Conservation (phyloP, 192 early-diverging fungal species). For the Linnemannia exigua region DNA sequence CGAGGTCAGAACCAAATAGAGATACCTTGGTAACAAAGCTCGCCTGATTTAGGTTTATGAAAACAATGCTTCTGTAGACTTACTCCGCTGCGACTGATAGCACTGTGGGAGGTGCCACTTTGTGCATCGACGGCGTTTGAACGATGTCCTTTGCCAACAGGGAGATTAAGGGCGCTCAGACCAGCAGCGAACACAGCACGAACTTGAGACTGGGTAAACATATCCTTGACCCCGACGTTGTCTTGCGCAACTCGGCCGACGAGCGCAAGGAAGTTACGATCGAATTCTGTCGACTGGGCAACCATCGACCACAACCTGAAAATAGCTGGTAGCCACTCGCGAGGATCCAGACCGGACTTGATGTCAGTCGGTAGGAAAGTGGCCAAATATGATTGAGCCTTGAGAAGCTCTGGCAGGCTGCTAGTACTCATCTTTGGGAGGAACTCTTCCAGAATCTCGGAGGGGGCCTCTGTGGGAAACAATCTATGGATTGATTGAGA, state of each 20-base stretch:
- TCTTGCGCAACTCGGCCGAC: slow-evolving; percentile 76
- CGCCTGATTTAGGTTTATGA: neutral
- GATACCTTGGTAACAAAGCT: too few relatives aligned
- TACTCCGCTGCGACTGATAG: slow-evolving; percentile 55
- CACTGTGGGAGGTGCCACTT: slow-evolving; percentile 58
- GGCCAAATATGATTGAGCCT: slow-evolving; percentile 69
- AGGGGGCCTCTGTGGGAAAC: slow-evolving; percentile 75
- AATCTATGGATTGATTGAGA: slow-evolving; percentile 57
- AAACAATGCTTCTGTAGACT: slow-evolving; percentile 19
- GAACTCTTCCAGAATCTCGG: slow-evolving; percentile 84
- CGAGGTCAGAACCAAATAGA: neutral
- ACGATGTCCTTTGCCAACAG: slow-evolving; percentile 65
- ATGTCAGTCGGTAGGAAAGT: slow-evolving; percentile 78
- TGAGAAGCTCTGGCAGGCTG: slow-evolving; percentile 70
- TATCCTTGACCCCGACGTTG: slow-evolving; percentile 59
- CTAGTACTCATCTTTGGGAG: slow-evolving; percentile 82
- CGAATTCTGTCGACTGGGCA: slow-evolving; percentile 69
- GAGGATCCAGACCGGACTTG: slow-evolving; percentile 55
- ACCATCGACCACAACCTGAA: slow-evolving; percentile 88
- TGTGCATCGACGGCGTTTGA: slow-evolving; percentile 64
- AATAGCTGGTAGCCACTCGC: slow-evolving; percentile 83
- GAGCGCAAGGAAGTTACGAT: slow-evolving; percentile 79
- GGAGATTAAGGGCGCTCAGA: slow-evolving; percentile 64
- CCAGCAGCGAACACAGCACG: slow-evolving; percentile 68
- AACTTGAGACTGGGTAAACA: slow-evolving; percentile 74